A percentile compares a stretch with the other conserved stretches of the same genome.
Conservation (phyloP, 768 basidiomycete genomes). For the Boletus tylopilopsis region DNA sequence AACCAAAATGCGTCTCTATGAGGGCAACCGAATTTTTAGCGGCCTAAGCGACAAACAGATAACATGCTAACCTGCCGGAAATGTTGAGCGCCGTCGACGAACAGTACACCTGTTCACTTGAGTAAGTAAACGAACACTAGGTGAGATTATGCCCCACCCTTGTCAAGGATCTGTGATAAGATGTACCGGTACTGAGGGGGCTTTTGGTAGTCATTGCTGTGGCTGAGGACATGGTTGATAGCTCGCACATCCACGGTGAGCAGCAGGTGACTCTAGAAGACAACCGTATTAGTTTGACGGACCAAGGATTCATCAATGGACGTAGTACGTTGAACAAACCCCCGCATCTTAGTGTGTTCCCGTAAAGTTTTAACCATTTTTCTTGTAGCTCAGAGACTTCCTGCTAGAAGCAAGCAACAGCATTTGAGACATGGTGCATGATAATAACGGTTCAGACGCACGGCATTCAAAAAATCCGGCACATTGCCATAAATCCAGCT, state of each 20-base stretch:
- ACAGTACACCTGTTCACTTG: slow-evolving; percentile 42
- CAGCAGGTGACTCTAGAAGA: slow-evolving; percentile 35
- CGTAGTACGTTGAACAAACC: slow-evolving; percentile 9
- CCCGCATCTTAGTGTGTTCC: slow-evolving; percentile 10
- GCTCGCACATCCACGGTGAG: slow-evolving; percentile 61
- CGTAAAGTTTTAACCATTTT: slow-evolving; percentile 13
- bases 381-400: too few species aligned
- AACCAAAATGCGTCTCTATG: slow-evolving; percentile 34
- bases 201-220: slow-evolving; percentile 54
- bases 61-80: too few species aligned
- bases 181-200: not conserved
- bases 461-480: slow-evolving; percentile 41
- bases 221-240: slow-evolving; percentile 54
- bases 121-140: not conserved
- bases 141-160: not conserved
- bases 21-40: too few species aligned
- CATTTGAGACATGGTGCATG: too few species aligned
- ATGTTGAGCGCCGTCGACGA: too few species aligned
- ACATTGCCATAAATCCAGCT: slow-evolving; percentile 50
- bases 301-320: too few species aligned
- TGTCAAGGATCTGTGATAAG: not conserved
- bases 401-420: too few species aligned
- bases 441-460: too few species aligned
- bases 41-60: too few species aligned
- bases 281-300: not conserved